phyloP scores from a whole-genome alignment of 2,329 filamentous ascomycete genomes.

The Monosporascus sp. region DNA sequence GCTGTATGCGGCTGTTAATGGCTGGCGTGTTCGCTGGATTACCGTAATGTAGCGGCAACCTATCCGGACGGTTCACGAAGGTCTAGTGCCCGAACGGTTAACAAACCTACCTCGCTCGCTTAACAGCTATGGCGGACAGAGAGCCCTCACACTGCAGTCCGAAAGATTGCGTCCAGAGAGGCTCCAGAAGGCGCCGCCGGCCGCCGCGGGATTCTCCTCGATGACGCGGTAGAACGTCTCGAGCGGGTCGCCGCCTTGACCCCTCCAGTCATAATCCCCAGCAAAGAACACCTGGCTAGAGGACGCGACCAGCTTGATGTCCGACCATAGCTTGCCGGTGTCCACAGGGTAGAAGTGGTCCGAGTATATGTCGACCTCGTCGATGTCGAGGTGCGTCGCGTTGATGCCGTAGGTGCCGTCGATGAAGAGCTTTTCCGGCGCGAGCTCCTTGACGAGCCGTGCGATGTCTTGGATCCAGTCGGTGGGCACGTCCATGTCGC shows the following conservation, averaged over 20 bases:
- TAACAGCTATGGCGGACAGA: background rate
- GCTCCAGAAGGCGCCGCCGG: conserved; percentile 42
- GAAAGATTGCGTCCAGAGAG: conserved; percentile 41
- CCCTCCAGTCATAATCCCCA: conserved; percentile 44
- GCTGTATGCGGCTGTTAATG: conserved; percentile 32
- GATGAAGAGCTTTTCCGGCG: conserved; percentile 39
- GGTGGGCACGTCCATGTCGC: conserved; percentile 38
- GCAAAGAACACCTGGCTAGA: conserved; percentile 37
- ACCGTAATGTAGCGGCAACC: conserved; percentile 40
- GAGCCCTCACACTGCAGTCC: conserved; percentile 33
- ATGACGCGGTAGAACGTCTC: conserved; percentile 36
- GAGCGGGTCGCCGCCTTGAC: conserved; percentile 31
- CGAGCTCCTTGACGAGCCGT: conserved; percentile 36
- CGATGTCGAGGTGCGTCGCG: conserved; percentile 34
- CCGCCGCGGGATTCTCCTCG: conserved; percentile 31
- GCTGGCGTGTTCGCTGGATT: conserved; percentile 36
- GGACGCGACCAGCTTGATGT: conserved; percentile 31
- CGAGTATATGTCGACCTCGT: conserved; percentile 41
- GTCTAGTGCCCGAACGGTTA: conserved; percentile 20
- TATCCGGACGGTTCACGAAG: conserved; percentile 41
- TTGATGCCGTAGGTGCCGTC: conserved; percentile 47
- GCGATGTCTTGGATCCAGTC: conserved; percentile 39
- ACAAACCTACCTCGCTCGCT: background rate
- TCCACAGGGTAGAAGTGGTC: conserved; percentile 44
- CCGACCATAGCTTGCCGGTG: conserved; percentile 32